phyloP scores from a whole-genome alignment of 148 eudicot species.

The Chenopodium suecicum region DNA sequence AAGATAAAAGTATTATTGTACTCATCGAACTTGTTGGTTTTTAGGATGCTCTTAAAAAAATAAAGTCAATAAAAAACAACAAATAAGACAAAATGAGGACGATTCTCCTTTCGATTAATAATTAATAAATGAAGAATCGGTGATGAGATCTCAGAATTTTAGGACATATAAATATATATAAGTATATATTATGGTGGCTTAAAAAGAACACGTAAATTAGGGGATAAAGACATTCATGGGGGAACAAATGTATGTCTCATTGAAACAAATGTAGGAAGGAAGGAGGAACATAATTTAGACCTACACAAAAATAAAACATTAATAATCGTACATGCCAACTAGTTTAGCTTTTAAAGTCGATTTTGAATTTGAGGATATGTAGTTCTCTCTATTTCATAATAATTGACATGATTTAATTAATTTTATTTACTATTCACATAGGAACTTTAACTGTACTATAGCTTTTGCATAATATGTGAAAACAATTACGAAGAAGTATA shows the following conservation, averaged over 20 bases:
- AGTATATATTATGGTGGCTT: too few relatives aligned
- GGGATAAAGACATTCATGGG: not conserved
- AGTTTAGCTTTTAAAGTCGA: too few relatives aligned
- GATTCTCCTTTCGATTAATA: not conserved
- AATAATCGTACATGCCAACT: too few relatives aligned
- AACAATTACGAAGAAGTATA: too few relatives aligned
- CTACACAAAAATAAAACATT: too few relatives aligned
- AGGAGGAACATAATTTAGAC: too few relatives aligned
- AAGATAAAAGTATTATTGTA: conserved; percentile 9
- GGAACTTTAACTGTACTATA: too few relatives aligned
- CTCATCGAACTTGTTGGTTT: conserved; percentile 1
- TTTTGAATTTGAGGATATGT: too few relatives aligned
- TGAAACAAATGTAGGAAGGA: not conserved
- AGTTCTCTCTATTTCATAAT: too few relatives aligned
- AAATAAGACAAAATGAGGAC: conserved; percentile 13
- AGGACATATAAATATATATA: not conserved
- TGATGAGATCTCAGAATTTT: conserved; percentile 4
- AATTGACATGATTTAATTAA: too few relatives aligned
- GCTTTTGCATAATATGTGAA: too few relatives aligned
- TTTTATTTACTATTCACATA: too few relatives aligned
- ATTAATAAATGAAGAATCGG: conserved; percentile 11
- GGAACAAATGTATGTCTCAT: not conserved
- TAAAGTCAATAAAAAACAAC: not conserved
- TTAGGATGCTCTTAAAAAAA: not conserved
- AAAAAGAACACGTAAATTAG: not conserved